A percentile compares a stretch with the other conserved stretches of the same genome.
These are phyloP conservation scores for Phytophthora aleatoria DNA, from an alignment of 352 stramenopile species.

Conservation along the genomic window DNA sequence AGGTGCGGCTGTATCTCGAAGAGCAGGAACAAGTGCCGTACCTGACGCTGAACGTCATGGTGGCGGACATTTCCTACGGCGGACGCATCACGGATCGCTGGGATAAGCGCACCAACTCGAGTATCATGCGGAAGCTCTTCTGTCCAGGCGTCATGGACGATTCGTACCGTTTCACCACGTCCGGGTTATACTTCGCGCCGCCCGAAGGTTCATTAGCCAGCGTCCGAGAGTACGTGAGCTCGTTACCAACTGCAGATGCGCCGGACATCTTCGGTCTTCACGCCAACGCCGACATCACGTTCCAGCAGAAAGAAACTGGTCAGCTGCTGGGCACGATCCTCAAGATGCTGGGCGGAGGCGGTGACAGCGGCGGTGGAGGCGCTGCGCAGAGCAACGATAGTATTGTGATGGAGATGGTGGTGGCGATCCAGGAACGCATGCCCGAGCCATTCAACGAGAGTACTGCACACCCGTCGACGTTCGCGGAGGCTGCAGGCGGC, in stretches of 20 bases:
- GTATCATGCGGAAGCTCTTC: slow-evolving; percentile 94
- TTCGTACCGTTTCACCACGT: slow-evolving; percentile 86
- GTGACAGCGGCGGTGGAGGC: slow-evolving; percentile 44
- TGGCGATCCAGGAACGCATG: slow-evolving; percentile 83
- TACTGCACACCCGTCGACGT: slow-evolving; percentile 79
- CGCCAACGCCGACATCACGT: slow-evolving; percentile 94
- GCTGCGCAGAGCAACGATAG: slow-evolving; percentile 66
- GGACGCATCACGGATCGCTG: slow-evolving; percentile 94
- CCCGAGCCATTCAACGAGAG: slow-evolving; percentile 66
- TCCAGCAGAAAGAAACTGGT: slow-evolving; percentile 93
- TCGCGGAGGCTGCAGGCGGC: slow-evolving; percentile 78
- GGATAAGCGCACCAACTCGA: slow-evolving; percentile 95
- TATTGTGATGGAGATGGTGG: slow-evolving; percentile 86
- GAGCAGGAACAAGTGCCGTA: slow-evolving; percentile 94
- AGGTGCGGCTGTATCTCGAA: slow-evolving; percentile 93
- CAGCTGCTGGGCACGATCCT: slow-evolving; percentile 74
- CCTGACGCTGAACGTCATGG: slow-evolving; percentile 94
- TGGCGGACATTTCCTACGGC: slow-evolving; percentile 95
- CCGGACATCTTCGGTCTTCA: slow-evolving; percentile 94
- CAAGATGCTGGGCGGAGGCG: slow-evolving; percentile 72
- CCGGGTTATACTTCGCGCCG: slow-evolving; percentile 80
- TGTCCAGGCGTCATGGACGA: slow-evolving; percentile 85
- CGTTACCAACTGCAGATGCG: slow-evolving; percentile 82
- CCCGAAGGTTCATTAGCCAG: slow-evolving; percentile 55
- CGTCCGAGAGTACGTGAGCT: slow-evolving; percentile 84